phyloP scores from a whole-genome alignment of 768 basidiomycete genomes.

The Porphyrellus cyaneotinctus region DNA sequence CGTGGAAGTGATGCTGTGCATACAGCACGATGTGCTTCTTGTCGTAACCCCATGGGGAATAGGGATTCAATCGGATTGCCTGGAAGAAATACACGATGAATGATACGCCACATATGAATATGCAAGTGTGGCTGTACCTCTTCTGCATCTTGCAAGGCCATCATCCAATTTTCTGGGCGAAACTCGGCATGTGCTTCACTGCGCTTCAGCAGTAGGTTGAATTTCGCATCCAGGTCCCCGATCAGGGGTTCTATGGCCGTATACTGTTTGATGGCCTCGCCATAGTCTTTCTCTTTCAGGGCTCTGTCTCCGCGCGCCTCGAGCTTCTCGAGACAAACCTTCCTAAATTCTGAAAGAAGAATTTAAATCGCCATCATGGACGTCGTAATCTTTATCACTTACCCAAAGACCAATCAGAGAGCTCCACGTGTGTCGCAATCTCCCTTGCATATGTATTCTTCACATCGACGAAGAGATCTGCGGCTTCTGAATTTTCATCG shows the following conservation, averaged over 20 bases:
- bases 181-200: conserved; percentile 6
- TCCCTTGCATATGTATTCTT: conserved; percentile 8
- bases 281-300: background rate
- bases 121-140: conserved; percentile 1
- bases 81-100: background rate
- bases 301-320: conserved; percentile 9
- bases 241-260: conserved; percentile 10
- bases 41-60: conserved; percentile 17
- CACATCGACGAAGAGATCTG: conserved; percentile 8
- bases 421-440: conserved; percentile 11
- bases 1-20: background rate
- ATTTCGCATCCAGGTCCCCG: background rate
- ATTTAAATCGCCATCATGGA: too few relatives aligned
- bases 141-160: conserved; percentile 14
- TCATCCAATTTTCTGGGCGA: background rate
- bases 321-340: conserved; percentile 8
- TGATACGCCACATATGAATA: background rate
- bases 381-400: background rate
- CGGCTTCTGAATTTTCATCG: background rate
- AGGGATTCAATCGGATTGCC: conserved; percentile 13
- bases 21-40: conserved; percentile 10
- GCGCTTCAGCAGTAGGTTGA: conserved; percentile 11
- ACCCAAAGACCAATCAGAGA: conserved; percentile 15
- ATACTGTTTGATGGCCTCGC: conserved; percentile 14
- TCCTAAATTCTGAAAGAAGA: conserved; percentile 1